phyloP scores from a whole-genome alignment of 2,329 filamentous ascomycete species.

The Stachybotrys echinatus region DNA sequence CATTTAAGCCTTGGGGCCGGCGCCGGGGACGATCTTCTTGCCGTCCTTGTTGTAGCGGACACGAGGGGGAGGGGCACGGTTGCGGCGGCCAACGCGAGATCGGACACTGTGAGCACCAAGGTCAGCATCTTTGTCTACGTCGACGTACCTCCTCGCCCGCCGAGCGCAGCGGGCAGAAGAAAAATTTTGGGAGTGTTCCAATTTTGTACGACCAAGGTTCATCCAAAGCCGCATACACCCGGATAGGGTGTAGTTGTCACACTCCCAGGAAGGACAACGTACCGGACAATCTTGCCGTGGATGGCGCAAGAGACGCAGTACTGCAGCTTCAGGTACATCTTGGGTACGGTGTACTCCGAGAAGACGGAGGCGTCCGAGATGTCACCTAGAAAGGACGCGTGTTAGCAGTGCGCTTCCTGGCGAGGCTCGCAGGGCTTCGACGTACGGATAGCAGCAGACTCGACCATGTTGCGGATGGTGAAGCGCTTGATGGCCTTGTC shows the following conservation, averaged over 20 bases:
- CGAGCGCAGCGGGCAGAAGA: constrained; percentile 9
- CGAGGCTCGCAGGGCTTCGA: constrained; percentile 21
- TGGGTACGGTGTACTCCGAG: constrained; percentile 97
- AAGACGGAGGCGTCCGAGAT: constrained; percentile 99
- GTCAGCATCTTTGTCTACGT: constrained; percentile 31
- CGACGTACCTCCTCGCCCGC: constrained; percentile 19
- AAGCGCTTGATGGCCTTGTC: constrained; percentile 99
- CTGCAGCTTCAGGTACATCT: constrained; percentile 99
- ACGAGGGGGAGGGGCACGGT: constrained; percentile 95
- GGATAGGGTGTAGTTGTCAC: constrained; percentile 50
- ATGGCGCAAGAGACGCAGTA: constrained; percentile 99
- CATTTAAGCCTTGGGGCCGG: constrained; percentile 30
- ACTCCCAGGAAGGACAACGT: constrained; percentile 59
- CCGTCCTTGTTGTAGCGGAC: constrained; percentile 99
- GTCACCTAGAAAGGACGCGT: constrained; percentile 74
- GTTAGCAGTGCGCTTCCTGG: constrained; percentile 4
- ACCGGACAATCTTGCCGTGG: constrained; percentile 99
- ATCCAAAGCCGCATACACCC: constrained; percentile 45
- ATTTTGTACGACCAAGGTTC: constrained; percentile 54
- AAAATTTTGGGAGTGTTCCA: constrained; percentile 25
- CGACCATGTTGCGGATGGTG: constrained; percentile 99
- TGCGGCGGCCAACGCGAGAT: constrained; percentile 93
- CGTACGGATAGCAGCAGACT: constrained; percentile 99
- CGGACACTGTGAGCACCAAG: constrained; percentile 68
- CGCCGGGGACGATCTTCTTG: constrained; percentile 95